Evolutionary conservation across 768 basidiomycete genomes (phyloP).

Genomic region (Agaricus subrufescens): DNA sequence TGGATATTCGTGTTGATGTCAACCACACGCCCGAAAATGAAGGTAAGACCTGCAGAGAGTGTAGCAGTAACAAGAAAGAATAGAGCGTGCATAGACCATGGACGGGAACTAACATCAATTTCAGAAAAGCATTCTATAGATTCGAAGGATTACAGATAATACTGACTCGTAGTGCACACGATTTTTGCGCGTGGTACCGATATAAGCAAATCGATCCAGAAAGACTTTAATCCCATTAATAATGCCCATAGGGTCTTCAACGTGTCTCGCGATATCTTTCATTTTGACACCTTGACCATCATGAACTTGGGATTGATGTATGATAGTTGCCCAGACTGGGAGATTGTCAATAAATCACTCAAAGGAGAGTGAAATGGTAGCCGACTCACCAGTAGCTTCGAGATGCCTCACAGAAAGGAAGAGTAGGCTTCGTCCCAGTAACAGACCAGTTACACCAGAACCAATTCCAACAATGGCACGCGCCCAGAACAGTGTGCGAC

Average conservation of each 20-base stretch:
- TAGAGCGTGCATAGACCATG: conserved; percentile 32
- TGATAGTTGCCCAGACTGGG: conserved; percentile 40
- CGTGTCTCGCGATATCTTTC: conserved; percentile 29
- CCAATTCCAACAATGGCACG: no score
- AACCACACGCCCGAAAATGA: conserved; percentile 33
- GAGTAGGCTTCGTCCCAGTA: conserved; percentile 26
- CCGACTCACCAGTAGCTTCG: conserved; percentile 32
- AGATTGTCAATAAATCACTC: not conserved
- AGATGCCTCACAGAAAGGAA: conserved; percentile 24
- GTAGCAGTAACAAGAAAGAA: conserved; percentile 30
- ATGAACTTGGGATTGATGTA: conserved; percentile 31
- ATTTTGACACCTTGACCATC: conserved; percentile 27
- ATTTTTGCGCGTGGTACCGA: conserved; percentile 24
- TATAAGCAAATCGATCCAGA: conserved; percentile 29
- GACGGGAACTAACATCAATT: conserved; percentile 22
- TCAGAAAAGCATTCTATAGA: not conserved
- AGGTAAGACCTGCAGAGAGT: conserved; percentile 24
- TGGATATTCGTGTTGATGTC: conserved; percentile 24
- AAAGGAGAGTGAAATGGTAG: not conserved
- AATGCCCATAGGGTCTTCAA: conserved; percentile 24
- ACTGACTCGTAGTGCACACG: conserved; percentile 34
- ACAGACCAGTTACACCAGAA: conserved; percentile 26
- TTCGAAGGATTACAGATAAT: not conserved
- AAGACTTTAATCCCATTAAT: conserved; percentile 27
- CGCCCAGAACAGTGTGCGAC: no score